Base-by-base conservation (phyloP, 495 filamentous ascomycete species). In the Hypoxylon trugodes region DNA sequence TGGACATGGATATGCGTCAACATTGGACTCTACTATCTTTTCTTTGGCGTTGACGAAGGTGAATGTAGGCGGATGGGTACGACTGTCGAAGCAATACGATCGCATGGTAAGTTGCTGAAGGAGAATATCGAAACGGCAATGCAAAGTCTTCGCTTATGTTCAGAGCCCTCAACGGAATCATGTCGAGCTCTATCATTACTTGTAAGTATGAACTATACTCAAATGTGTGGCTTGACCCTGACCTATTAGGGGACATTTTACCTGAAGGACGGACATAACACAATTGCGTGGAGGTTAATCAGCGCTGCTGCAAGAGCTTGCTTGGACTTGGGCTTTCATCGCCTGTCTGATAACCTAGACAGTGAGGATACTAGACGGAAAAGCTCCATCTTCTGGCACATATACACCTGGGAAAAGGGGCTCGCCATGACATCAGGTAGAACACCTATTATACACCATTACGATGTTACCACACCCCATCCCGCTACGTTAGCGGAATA, bases 391-490 rank as follows among this genome's bases (percentile, higher is more conserved):
- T 90, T 90, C 65, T 90, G 87, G 87, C 77, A 84, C 13, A 69
- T 81, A 9, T 89, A 89, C 64, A 75, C 78, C 1, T 71, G 86
- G 42, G 80, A 89, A 49, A 86, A 83, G 59, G 78, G 77, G 5
- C 71, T 90, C 15, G 81, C 87, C 0, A 70, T 90, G 32, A 82
- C 87, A 2, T 73, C 87, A 9, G 87, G 88, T 2, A 84, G 86
- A 4, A 80, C 86, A 0, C 80, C 84, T 1, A 70, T 76, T 3
- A 82, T 89, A 46, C 85, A 85, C 21, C 85, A 89, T 60, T 87
- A 81, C 59, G 88, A 90, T 41, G 85, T 89, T 48, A 80, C 81
- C 0, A 71, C 52, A 4, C 26, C 41, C 12, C 54, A 63, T 47
- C 33, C 60, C 2, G 33, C 40, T n/a, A 45, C 26, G 1, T n/a